Conservation (phyloP, 768 basidiomycete species). For the Pleurotus djamor region DNA sequence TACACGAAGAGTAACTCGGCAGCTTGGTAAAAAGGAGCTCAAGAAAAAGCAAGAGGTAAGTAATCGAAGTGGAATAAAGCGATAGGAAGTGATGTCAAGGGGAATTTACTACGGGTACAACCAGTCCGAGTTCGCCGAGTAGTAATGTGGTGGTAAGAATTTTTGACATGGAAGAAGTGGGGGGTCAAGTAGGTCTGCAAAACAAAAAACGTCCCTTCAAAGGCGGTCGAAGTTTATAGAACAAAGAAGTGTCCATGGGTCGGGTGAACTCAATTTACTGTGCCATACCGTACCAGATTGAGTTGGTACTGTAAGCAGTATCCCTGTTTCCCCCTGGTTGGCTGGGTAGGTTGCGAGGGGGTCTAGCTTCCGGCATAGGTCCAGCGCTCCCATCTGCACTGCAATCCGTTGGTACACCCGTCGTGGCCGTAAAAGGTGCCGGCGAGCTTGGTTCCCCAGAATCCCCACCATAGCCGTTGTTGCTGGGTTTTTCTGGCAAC, state of each 20-base stretch:
- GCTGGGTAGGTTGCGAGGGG: neutral
- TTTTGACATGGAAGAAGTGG: no score
- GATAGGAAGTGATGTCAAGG: neutral
- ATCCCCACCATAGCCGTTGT: neutral
- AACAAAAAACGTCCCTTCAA: neutral
- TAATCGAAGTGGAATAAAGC: neutral
- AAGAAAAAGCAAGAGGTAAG: neutral
- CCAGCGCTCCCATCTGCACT: neutral
- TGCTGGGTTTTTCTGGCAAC: neutral
- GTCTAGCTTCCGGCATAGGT: neutral
- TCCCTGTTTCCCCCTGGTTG: neutral
- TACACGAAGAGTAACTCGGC: neutral
- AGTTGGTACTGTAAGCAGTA: neutral
- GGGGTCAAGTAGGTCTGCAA: neutral
- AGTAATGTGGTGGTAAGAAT: no score
- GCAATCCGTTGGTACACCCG: neutral
- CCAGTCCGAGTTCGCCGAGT: neutral
- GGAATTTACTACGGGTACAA: neutral
- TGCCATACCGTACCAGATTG: neutral
- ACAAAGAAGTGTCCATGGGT: neutral
- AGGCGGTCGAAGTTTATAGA: neutral
- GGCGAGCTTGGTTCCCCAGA: neutral
- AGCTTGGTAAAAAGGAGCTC: neutral
- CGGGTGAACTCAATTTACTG: neutral
- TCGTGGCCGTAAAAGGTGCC: neutral